A percentile compares a stretch with the other conserved stretches of the same genome.
Conservation (phyloP, 179 eudicot species). For the Spinacia oleracea region DNA sequence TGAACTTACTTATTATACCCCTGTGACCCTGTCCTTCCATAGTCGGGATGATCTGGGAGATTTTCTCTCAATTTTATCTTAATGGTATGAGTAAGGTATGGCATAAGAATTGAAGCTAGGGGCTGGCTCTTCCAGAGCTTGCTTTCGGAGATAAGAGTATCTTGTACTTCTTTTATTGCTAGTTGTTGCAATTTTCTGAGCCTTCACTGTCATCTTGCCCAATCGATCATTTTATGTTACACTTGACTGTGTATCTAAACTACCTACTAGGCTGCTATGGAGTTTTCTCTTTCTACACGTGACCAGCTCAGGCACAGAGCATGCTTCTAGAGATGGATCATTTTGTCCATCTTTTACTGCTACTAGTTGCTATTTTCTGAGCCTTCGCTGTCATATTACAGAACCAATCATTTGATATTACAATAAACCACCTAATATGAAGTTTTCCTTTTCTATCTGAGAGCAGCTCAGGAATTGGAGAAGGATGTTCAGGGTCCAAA, state of each 20-base stretch:
- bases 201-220: no score
- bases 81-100: background rate
- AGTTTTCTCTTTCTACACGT: no score
- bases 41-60: background rate
- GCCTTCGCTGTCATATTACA: background rate
- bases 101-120: background rate
- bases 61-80: background rate
- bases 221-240: no score
- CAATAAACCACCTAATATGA: background rate
- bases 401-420: background rate
- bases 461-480: slow-evolving; percentile 94
- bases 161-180: no score
- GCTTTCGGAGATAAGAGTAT: no score
- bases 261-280: no score
- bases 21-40: background rate
- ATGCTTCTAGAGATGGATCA: background rate
- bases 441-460: slow-evolving; percentile 16
- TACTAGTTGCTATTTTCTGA: background rate
- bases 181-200: no score
- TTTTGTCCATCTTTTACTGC: background rate
- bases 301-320: no score
- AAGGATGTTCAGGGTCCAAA: slow-evolving; percentile 73
- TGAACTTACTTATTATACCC: background rate
- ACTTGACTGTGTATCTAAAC: no score
- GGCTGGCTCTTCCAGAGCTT: no score